Conservation (phyloP, 192 early-diverging fungal species). For the Mortierella antarctica region DNA sequence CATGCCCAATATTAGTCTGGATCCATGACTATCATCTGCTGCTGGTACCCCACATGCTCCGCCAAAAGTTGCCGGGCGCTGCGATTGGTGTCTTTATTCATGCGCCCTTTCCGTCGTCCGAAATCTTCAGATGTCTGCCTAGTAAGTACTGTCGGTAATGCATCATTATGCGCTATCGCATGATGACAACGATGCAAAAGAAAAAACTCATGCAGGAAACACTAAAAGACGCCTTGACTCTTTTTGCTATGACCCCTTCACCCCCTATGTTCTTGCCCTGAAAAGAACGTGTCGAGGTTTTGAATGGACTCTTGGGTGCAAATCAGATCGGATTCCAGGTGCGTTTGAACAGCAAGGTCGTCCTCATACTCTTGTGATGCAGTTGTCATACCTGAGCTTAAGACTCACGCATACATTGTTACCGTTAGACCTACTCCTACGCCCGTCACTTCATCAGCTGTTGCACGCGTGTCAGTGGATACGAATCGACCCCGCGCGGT, state of each 20-base stretch:
- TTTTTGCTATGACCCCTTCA: not conserved
- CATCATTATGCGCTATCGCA: too few species aligned
- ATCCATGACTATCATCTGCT: slow-evolving; percentile 98
- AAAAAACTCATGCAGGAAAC: not conserved
- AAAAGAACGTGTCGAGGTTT: slow-evolving; percentile 79
- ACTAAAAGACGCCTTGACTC: not conserved
- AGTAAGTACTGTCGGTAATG: slow-evolving; percentile 49
- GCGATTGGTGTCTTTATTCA: slow-evolving; percentile 96
- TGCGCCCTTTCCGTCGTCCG: slow-evolving; percentile 95
- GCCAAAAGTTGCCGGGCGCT: slow-evolving; percentile 81
- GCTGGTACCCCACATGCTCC: slow-evolving; percentile 89
- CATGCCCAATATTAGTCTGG: slow-evolving; percentile 73
- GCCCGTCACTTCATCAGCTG: slow-evolving; percentile 92
- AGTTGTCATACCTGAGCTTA: not conserved
- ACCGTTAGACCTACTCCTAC: slow-evolving; percentile 86
- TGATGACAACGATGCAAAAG: not conserved
- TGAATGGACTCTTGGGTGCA: slow-evolving; percentile 91
- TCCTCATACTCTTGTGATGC: not conserved
- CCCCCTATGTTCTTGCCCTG: not conserved
- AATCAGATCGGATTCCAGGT: slow-evolving; percentile 95
- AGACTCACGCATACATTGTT: not conserved
- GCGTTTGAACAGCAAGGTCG: not conserved
- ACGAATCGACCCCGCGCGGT: slow-evolving; percentile 93
- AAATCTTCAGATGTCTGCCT: slow-evolving; percentile 94
- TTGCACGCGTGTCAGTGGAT: slow-evolving; percentile 94